Percentiles rank a stretch among this genome's conserved stretches.
Evolutionary conservation across 140 eudicot genomes (phyloP).

Genomic region (Bidens hawaiensis): DNA sequence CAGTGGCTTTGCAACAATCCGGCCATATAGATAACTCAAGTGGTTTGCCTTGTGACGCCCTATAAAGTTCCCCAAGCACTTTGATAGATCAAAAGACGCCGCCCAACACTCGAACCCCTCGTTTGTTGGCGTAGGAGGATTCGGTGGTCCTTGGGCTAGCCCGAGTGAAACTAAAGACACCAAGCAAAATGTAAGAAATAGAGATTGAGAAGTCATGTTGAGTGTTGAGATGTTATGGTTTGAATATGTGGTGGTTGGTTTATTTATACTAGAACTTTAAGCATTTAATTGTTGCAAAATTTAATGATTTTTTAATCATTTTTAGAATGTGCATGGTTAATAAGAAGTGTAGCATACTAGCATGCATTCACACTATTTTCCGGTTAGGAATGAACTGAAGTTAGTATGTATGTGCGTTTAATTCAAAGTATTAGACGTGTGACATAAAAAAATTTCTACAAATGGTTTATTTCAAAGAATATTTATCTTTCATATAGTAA

Average conservation of each 20-base stretch:
- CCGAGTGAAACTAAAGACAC: slow-evolving; percentile 16
- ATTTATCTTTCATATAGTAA: no score
- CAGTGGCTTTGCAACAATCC: slow-evolving; percentile 24
- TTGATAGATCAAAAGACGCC: neutral
- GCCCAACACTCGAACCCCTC: neutral
- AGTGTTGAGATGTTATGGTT: slow-evolving; percentile 4
- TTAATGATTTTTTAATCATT: neutral
- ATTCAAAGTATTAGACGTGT: no score
- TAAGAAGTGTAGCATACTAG: neutral
- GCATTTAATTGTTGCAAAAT: slow-evolving; percentile 4
- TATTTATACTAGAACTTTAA: slow-evolving; percentile 7
- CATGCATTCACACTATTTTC: slow-evolving; percentile 3
- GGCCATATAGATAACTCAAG: neutral
- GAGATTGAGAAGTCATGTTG: slow-evolving; percentile 9
- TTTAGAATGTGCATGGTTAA: neutral
- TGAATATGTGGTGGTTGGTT: slow-evolving; percentile 11
- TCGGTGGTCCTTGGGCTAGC: slow-evolving; percentile 15
- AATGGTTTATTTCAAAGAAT: no score
- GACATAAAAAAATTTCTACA: no score
- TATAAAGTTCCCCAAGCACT: slow-evolving; percentile 16
- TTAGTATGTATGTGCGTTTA: neutral
- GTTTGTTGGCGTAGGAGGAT: slow-evolving; percentile 13
- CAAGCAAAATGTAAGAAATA: slow-evolving; percentile 18
- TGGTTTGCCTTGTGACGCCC: neutral
- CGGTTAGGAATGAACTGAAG: neutral